A percentile compares a stretch with the other conserved stretches of the same genome.
These are phyloP conservation scores for Yamadazyma tumulicola DNA, from an alignment of 805 yeast species.

Conservation along the genomic window DNA sequence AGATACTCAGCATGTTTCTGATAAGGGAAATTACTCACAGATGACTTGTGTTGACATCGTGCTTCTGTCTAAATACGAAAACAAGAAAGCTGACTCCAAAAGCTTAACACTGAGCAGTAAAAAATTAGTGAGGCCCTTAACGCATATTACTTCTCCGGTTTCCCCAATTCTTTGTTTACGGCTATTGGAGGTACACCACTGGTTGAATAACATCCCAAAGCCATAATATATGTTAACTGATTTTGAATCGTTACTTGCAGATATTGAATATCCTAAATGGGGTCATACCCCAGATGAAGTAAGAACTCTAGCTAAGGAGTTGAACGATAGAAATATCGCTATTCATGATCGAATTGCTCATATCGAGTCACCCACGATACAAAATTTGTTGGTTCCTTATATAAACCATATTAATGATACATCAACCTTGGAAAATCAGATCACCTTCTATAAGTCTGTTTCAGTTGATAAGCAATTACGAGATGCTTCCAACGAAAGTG, in stretches of 20 bases:
- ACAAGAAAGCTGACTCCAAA: no score
- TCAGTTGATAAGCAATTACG: conserved; percentile 62
- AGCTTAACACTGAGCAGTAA: no score
- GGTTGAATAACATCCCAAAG: no score
- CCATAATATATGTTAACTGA: conserved; percentile 4
- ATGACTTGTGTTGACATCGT: no score
- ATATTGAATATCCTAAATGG: conserved; percentile 48
- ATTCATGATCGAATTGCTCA: conserved; percentile 54
- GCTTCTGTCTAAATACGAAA: no score
- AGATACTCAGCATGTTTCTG: no score
- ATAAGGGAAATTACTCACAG: no score
- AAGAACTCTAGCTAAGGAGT: conserved; percentile 35
- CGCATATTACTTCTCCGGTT: no score
- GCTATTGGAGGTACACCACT: no score
- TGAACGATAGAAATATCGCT: conserved; percentile 40
- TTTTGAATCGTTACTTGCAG: background rate
- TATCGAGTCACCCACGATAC: conserved; percentile 50
- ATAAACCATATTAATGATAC: conserved; percentile 50
- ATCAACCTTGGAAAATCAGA: conserved; percentile 43
- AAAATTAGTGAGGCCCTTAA: no score
- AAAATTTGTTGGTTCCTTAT: conserved; percentile 51
- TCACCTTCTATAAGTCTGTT: conserved; percentile 72
- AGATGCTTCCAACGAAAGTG: conserved; percentile 66
- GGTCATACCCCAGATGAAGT: conserved; percentile 52
- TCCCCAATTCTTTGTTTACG: no score